Percentiles rank a stretch among this genome's conserved stretches.
phyloP scores from a whole-genome alignment of 108 stramenopile genomes.

The Discostella stelligeroides region DNA sequence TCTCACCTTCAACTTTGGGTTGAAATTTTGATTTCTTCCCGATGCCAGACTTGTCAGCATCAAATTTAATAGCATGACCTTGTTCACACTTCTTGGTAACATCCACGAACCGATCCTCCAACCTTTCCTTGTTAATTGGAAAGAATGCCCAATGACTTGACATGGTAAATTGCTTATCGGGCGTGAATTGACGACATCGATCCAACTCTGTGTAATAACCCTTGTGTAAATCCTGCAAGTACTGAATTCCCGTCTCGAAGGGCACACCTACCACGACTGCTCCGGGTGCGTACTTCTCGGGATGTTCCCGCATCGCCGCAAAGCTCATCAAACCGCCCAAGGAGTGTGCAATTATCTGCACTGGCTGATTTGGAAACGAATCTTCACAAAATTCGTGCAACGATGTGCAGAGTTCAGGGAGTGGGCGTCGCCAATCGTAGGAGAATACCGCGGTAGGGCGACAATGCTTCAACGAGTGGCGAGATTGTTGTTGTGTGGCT shows the following conservation, averaged over 20 bases:
- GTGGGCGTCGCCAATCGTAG: slow-evolving; percentile 58
- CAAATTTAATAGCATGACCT: slow-evolving; percentile 27
- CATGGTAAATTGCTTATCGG: slow-evolving; percentile 54
- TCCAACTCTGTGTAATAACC: slow-evolving; percentile 61
- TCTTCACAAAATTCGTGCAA: slow-evolving; percentile 55
- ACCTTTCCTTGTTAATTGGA: slow-evolving; percentile 33
- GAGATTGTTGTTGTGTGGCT: slow-evolving; percentile 26
- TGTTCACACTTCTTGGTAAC: slow-evolving; percentile 15
- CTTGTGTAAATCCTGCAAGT: slow-evolving; percentile 58
- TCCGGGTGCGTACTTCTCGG: slow-evolving; percentile 54
- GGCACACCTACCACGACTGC: slow-evolving; percentile 58
- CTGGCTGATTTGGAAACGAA: slow-evolving; percentile 53
- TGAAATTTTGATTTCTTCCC: slow-evolving; percentile 40
- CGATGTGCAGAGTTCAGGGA: slow-evolving; percentile 49
- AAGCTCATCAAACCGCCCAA: slow-evolving; percentile 57
- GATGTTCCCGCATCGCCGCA: slow-evolving; percentile 52
- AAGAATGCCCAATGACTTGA: slow-evolving; percentile 60
- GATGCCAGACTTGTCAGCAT: slow-evolving; percentile 51
- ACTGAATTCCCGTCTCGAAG: slow-evolving; percentile 59
- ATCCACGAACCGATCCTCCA: slow-evolving; percentile 52
- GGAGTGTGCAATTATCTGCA: slow-evolving; percentile 58
- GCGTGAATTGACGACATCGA: slow-evolving; percentile 58
- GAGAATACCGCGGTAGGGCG: slow-evolving; percentile 52
- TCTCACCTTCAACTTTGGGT: slow-evolving; percentile 30
- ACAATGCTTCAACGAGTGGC: slow-evolving; percentile 31